Conservation (phyloP, 192 early-diverging fungal species). For the Rhizophagus sp. region DNA sequence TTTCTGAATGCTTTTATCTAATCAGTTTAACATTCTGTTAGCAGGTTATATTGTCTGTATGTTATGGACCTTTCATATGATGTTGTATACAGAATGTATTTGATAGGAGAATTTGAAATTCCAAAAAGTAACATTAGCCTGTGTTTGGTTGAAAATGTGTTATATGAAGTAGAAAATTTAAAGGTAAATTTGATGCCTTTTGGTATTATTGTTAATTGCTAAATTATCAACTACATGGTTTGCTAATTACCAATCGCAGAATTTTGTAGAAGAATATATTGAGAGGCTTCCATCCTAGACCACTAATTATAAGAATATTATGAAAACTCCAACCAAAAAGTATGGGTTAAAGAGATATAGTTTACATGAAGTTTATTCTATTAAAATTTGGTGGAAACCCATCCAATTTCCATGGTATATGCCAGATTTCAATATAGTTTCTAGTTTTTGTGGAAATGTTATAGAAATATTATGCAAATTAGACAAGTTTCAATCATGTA, state of each 20-base stretch:
- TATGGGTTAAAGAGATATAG: no score
- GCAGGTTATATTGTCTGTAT: no score
- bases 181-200: constrained; percentile 13
- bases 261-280: constrained; percentile 11
- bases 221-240: constrained; percentile 5
- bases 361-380: no score
- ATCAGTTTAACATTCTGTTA: neutral
- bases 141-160: constrained; percentile 1
- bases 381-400: no score
- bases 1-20: no score
- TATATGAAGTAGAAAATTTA: constrained; percentile 13
- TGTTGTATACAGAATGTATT: constrained; percentile 22
- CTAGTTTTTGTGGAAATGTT: no score
- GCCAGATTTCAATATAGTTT: no score
- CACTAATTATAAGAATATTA: neutral
- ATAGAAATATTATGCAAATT: no score
- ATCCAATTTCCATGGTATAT: no score
- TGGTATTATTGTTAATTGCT: neutral
- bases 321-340: neutral
- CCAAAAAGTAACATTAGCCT: constrained; percentile 17
- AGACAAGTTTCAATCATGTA: no score
- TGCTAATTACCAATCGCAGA: no score
- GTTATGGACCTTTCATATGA: no score
- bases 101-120: constrained; percentile 26
- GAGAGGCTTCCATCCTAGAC: constrained; percentile 6